Evolutionary conservation across 257 asterid genomes (phyloP), one percentile per base, ranked within the genome.

Genomic region (Forsythia viridissima): DNA sequence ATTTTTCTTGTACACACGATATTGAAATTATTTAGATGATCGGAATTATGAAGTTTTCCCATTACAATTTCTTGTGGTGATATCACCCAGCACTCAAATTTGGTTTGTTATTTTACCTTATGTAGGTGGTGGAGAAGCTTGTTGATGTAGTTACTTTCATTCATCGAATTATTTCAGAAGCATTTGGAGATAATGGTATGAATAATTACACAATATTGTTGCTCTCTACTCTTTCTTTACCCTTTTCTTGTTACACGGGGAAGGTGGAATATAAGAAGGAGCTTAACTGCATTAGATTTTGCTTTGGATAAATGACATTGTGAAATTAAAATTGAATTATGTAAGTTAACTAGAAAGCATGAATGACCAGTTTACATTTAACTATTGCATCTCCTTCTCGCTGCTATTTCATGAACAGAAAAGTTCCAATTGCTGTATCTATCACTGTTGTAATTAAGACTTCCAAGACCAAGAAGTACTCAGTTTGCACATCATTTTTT

Each of bases 61-160:
- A 61, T 66, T 71, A 46, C 41, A 72, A 24, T 38, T 20, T 57
- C n/a, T n/a, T 57, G 30, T 61, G 40, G 42, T 12, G 77, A 24
- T n/a, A 66, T 63, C 18, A 7, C 61, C n/a, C 59, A 15, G 24
- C 55, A 68, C 40, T 21, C 70, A 63, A 63, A 63, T 24, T n/a
- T 63, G 37, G 40, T 63, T 63, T 63, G 16, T 24, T 75, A 71
- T 80, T 79, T 82, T 66, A 43, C 77, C 38, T 24, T 37, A 57
- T 74, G 78, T 69, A 94, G 98, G 91, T 92, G 78, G 95, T 96
- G 89, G 99, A 96, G 97, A 96, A 92, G 88, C 92, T 96, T 78
- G 97, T 94, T 79, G 99, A 96, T 83, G 84, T 89, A 59, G 99
- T 96, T 73, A 86, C 97, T 24, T 94, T 89, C 84, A 88, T 96